Evolutionary conservation across 495 filamentous ascomycete species (phyloP).

Genomic region (Penicillium angulare): DNA sequence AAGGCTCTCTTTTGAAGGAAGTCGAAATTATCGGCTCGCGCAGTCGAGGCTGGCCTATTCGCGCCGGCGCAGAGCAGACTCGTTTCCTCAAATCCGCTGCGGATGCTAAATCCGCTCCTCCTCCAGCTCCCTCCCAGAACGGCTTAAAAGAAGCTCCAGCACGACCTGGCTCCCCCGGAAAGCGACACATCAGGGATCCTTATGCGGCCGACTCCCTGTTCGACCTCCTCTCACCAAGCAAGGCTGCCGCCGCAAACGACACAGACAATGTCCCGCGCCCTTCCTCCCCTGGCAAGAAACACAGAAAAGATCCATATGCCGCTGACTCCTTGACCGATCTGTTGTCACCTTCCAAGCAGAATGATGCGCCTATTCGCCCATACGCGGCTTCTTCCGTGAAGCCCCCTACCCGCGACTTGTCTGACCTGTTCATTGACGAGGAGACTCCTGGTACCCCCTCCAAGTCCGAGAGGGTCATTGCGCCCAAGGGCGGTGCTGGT

Average conservation of each 20-base stretch:
- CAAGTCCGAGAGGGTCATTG: slow-evolving; percentile 38
- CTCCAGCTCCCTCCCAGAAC: slow-evolving; percentile 10
- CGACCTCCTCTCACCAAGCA: slow-evolving; percentile 36
- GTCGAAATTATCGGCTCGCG: slow-evolving; percentile 89
- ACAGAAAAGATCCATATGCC: slow-evolving; percentile 24
- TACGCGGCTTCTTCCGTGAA: slow-evolving; percentile 51
- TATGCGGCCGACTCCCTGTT: slow-evolving; percentile 67
- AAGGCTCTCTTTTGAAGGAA: slow-evolving; percentile 87
- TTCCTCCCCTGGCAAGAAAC: slow-evolving; percentile 18
- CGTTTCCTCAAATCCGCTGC: slow-evolving; percentile 60
- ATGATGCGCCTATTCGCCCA: slow-evolving; percentile 27
- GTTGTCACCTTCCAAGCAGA: slow-evolving; percentile 23
- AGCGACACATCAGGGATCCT: slow-evolving; percentile 59
- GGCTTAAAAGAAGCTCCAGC: slow-evolving; percentile 31
- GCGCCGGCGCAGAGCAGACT: slow-evolving; percentile 80
- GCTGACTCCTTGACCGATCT: slow-evolving; percentile 24
- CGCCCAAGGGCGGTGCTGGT: slow-evolving; percentile 53
- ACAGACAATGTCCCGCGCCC: neutral
- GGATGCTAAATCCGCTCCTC: slow-evolving; percentile 17
- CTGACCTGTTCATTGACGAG: slow-evolving; percentile 60
- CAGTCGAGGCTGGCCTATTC: slow-evolving; percentile 90
- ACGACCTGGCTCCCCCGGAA: slow-evolving; percentile 48
- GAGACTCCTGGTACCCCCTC: slow-evolving; percentile 49
- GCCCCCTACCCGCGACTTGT: slow-evolving; percentile 60
- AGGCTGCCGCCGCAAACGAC: slow-evolving; percentile 17